Conservation (phyloP, 257 asterid species). For the Vinca minor region DNA sequence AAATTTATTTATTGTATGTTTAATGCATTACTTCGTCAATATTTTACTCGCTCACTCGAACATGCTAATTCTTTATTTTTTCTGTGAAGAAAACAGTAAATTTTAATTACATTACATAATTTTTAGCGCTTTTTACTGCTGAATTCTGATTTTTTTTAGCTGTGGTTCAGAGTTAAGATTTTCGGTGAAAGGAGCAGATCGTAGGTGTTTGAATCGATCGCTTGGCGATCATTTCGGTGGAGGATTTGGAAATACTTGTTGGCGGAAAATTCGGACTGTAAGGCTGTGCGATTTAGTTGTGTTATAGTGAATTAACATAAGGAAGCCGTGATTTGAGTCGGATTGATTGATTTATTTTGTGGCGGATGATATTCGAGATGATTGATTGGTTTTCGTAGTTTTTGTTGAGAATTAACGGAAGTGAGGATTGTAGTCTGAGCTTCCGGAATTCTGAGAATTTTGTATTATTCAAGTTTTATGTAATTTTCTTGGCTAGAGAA, state of each 20-base stretch:
- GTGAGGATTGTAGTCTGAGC: slow-evolving; percentile 32
- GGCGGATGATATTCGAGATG: slow-evolving; percentile 9
- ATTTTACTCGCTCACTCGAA: background rate
- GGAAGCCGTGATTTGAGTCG: background rate
- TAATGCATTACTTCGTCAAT: slow-evolving; percentile 1
- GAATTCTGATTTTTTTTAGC: background rate
- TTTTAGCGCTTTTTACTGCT: no score
- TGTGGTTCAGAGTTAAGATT: slow-evolving; percentile 21
- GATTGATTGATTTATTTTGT: background rate
- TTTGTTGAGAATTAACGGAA: slow-evolving; percentile 23
- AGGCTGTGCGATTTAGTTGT: slow-evolving; percentile 4
- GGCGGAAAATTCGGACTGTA: background rate
- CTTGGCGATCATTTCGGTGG: slow-evolving; percentile 14
- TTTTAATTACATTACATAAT: no score
- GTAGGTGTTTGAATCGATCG: slow-evolving; percentile 29
- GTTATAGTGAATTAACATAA: background rate
- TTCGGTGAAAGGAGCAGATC: slow-evolving; percentile 44
- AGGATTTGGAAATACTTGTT: slow-evolving; percentile 19
- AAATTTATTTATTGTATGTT: background rate
- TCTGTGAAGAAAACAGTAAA: background rate
- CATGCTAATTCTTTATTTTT: slow-evolving; percentile 9
- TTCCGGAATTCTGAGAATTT: slow-evolving; percentile 25
- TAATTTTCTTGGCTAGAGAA: background rate
- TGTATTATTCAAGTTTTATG: background rate
- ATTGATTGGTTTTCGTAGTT: slow-evolving; percentile 30